Conservation (phyloP, 768 basidiomycete species). For the Lactifluus piperatus region DNA sequence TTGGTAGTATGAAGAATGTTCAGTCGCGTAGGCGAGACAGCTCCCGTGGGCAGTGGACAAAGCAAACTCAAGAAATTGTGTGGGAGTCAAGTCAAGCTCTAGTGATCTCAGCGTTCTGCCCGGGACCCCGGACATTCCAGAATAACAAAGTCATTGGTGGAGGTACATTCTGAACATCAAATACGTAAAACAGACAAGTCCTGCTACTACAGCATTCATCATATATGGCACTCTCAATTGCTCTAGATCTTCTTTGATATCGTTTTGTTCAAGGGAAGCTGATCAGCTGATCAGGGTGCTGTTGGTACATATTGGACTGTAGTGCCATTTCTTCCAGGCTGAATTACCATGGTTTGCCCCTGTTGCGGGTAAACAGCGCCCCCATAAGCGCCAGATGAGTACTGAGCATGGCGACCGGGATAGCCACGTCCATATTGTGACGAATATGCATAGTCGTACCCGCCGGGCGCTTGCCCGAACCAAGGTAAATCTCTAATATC, state of each 20-base stretch:
- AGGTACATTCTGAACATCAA: too few relatives aligned
- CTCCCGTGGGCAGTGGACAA: not conserved
- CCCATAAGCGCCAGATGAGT: conserved; percentile 2
- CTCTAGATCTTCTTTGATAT: not conserved
- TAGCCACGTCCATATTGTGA: conserved; percentile 5
- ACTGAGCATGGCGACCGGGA: not conserved
- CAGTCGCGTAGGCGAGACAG: not conserved
- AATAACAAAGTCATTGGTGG: not conserved
- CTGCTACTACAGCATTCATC: not conserved
- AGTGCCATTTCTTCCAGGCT: conserved; percentile 13
- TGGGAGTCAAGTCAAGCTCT: not conserved
- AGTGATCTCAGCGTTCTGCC: not conserved
- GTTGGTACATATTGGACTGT: conserved; percentile 2
- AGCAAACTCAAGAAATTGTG: not conserved
- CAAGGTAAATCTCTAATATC: conserved; percentile 17
- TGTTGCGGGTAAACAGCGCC: conserved; percentile 11
- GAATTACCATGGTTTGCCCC: conserved; percentile 11
- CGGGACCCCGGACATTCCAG: conserved; percentile 15
- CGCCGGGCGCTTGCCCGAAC: conserved; percentile 20
- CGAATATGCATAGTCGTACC: conserved; percentile 10
- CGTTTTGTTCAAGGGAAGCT: not conserved
- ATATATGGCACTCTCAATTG: not conserved
- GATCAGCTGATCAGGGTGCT: not conserved
- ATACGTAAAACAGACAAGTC: not conserved
- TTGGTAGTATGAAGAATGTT: not conserved